A percentile compares a stretch with the other conserved stretches of the same genome.
phyloP scores from a whole-genome alignment of 805 yeast genomes.

The Vanderwaltozyma polyspora region DNA sequence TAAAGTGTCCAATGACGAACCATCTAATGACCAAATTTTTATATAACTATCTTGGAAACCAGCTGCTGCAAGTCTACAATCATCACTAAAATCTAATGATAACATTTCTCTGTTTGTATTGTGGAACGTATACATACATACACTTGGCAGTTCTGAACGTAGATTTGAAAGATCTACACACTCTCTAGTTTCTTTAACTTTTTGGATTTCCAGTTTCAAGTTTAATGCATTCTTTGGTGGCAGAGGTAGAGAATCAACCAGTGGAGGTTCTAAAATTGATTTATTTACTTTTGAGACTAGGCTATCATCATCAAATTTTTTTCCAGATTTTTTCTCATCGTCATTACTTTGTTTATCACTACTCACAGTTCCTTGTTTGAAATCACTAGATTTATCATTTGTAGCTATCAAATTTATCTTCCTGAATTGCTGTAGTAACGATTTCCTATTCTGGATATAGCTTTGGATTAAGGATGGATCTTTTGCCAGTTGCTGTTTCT shows the following conservation, averaged over 20 bases:
- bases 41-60: conserved; percentile 90
- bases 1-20: conserved; percentile 62
- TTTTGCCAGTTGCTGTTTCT: conserved; percentile 28
- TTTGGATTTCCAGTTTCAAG: conserved; percentile 63
- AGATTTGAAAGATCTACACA: conserved; percentile 55
- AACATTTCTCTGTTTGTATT: conserved; percentile 84
- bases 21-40: conserved; percentile 88
- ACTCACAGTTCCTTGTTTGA: conserved; percentile 7
- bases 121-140: conserved; percentile 96
- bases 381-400: conserved; percentile 11
- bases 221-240: conserved; percentile 77
- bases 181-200: conserved; percentile 73
- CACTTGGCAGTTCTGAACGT: conserved; percentile 82
- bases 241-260: conserved; percentile 65
- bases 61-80: conserved; percentile 78
- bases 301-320: not conserved
- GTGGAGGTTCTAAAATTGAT: conserved; percentile 48
- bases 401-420: conserved; percentile 17
- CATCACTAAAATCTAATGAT: conserved; percentile 78
- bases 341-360: not conserved
- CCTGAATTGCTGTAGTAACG: conserved; percentile 59
- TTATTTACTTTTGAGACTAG: not conserved
- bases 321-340: conserved; percentile 2
- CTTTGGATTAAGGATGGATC: not conserved
- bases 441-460: conserved; percentile 26